Percentiles rank a stretch among this genome's conserved stretches.
Conservation (phyloP, 1,139 yeast species). For the Yamadazyma taylorii region DNA sequence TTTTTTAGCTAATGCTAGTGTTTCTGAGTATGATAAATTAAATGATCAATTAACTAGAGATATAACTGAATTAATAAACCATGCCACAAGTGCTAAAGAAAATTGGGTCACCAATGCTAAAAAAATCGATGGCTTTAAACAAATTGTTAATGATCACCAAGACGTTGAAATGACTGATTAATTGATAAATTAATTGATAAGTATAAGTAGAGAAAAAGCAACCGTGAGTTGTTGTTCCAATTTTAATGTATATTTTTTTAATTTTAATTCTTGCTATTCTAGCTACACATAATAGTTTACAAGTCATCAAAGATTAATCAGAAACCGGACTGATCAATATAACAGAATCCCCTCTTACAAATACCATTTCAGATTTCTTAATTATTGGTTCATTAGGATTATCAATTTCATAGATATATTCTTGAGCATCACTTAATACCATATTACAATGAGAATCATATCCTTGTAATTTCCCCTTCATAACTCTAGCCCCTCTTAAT, state of each 20-base stretch:
- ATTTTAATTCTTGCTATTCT: neutral
- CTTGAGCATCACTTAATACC: slow-evolving; percentile 91
- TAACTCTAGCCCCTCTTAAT: slow-evolving; percentile 93
- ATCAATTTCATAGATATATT: slow-evolving; percentile 64
- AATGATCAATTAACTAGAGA: slow-evolving; percentile 26
- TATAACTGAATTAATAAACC: slow-evolving; percentile 29
- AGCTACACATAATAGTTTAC: neutral
- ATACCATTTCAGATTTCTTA: slow-evolving; percentile 83
- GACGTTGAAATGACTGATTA: slow-evolving; percentile 11
- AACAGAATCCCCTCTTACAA: slow-evolving; percentile 95
- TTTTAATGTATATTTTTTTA: neutral
- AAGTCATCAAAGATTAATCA: slow-evolving; percentile 5
- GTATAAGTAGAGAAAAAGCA: neutral
- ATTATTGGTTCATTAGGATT: slow-evolving; percentile 47
- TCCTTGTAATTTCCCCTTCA: slow-evolving; percentile 88
- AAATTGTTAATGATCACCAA: slow-evolving; percentile 16
- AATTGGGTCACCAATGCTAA: slow-evolving; percentile 39
- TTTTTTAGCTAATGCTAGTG: slow-evolving; percentile 10
- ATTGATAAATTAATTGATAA: slow-evolving; percentile 5
- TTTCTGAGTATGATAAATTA: slow-evolving; percentile 36
- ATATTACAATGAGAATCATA: slow-evolving; percentile 96
- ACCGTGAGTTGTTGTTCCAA: neutral
- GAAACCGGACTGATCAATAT: slow-evolving; percentile 62
- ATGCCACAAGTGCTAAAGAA: slow-evolving; percentile 32
- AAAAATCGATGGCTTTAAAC: slow-evolving; percentile 29